These are phyloP conservation scores for Grigorovia humatica DNA, from an alignment of 805 yeast genomes.

Conservation along the genomic window DNA sequence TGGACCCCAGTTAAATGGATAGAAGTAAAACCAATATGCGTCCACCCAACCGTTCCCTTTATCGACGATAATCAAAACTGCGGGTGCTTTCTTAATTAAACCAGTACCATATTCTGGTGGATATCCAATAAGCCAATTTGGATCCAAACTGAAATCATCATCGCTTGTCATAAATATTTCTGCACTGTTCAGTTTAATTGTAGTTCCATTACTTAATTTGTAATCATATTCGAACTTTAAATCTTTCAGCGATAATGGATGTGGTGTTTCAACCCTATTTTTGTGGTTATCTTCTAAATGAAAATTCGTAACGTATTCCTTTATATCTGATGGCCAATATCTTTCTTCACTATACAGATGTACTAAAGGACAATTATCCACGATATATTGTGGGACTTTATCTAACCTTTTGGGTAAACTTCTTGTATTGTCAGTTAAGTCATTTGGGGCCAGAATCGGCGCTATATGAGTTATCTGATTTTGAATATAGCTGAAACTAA, in stretches of 20 bases:
- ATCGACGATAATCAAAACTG: slow-evolving; percentile 72
- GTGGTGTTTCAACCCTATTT: slow-evolving; percentile 13
- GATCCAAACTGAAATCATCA: slow-evolving; percentile 59
- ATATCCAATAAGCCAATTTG: slow-evolving; percentile 82
- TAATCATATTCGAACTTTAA: slow-evolving; percentile 8
- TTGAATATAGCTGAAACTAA: background rate
- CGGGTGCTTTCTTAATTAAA: slow-evolving; percentile 64
- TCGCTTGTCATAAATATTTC: slow-evolving; percentile 52
- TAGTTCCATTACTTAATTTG: slow-evolving; percentile 6
- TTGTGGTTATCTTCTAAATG: slow-evolving; percentile 45
- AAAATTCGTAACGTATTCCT: slow-evolving; percentile 57
- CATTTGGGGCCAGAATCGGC: slow-evolving; percentile 21
- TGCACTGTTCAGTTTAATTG: slow-evolving; percentile 15
- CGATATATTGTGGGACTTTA: slow-evolving; percentile 54
- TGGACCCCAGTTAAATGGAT: slow-evolving; percentile 90
- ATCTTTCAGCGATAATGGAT: slow-evolving; percentile 23
- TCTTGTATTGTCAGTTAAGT: slow-evolving; percentile 19
- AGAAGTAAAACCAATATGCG: slow-evolving; percentile 92
- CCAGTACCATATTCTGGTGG: slow-evolving; percentile 67
- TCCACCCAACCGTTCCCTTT: slow-evolving; percentile 94
- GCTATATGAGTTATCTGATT: slow-evolving; percentile 8
- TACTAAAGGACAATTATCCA: slow-evolving; percentile 65
- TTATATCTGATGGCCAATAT: slow-evolving; percentile 77
- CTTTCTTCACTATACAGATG: slow-evolving; percentile 81
- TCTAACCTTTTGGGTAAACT: slow-evolving; percentile 25